Conservation (phyloP, 768 basidiomycete species). For the Termitomyces sp. region DNA sequence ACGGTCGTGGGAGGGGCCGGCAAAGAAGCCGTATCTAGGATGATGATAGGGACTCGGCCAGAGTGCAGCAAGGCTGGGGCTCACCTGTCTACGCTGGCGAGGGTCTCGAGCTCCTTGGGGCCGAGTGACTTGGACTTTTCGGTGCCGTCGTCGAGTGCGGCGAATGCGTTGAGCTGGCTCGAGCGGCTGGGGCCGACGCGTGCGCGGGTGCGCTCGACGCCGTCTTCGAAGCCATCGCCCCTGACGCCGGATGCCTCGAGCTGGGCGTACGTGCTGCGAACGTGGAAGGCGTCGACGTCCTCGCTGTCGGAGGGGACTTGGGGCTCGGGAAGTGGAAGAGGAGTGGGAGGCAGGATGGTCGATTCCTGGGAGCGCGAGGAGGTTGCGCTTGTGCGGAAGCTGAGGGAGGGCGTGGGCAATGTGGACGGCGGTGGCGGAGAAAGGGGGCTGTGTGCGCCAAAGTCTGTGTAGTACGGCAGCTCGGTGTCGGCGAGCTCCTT, state of each 20-base stretch:
- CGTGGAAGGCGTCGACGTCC: conserved; percentile 79
- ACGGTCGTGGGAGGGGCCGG: conserved; percentile 78
- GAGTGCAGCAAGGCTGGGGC: conserved; percentile 18
- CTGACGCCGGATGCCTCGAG: conserved; percentile 89
- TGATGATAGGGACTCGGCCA: too few relatives aligned
- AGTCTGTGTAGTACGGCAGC: conserved; percentile 15
- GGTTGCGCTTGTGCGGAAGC: conserved; percentile 29
- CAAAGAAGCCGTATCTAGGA: conserved; percentile 88
- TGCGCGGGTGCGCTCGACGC: conserved; percentile 89
- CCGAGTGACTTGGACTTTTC: conserved; percentile 69
- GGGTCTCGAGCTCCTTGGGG: conserved; percentile 67
- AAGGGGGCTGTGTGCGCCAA: conserved; percentile 4
- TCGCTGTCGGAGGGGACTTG: conserved; percentile 65
- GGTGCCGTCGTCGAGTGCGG: conserved; percentile 49
- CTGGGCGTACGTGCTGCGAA: conserved; percentile 84
- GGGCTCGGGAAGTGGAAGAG: too few relatives aligned
- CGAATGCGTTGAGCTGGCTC: conserved; percentile 57
- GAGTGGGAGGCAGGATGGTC: neutral
- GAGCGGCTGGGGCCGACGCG: conserved; percentile 51
- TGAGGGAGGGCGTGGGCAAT: conserved; percentile 19
- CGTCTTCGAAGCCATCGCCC: conserved; percentile 93
- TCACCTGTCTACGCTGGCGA: conserved; percentile 85
- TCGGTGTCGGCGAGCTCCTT: conserved; percentile 19
- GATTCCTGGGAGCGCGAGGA: conserved; percentile 31
- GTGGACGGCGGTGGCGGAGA: conserved; percentile 19